phyloP scores from a whole-genome alignment of 192 early-diverging fungal genomes.

The Coemansia javaensis region DNA sequence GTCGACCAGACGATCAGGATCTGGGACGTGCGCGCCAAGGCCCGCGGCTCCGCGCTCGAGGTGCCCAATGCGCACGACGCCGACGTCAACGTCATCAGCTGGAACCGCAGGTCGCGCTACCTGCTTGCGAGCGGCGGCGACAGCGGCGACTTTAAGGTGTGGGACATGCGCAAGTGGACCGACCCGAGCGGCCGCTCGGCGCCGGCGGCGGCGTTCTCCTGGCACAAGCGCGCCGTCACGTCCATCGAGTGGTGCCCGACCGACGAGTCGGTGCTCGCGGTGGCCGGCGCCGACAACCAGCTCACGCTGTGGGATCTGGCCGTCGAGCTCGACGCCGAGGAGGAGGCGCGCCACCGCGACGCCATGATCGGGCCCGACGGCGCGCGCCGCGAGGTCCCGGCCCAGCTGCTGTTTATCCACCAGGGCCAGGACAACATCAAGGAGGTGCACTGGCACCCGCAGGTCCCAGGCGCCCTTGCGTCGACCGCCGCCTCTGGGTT shows the following conservation, averaged over 20 bases:
- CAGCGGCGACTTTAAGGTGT: conserved; percentile 89
- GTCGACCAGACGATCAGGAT: conserved; percentile 90
- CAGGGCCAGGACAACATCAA: conserved; percentile 93
- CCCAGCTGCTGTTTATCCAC: conserved; percentile 91
- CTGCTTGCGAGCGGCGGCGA: conserved; percentile 91
- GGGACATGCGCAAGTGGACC: conserved; percentile 78
- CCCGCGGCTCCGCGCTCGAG: conserved; percentile 62
- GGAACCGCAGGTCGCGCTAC: conserved; percentile 83
- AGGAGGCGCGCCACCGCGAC: conserved; percentile 59
- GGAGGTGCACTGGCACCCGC: conserved; percentile 95
- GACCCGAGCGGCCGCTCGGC: conserved; percentile 45
- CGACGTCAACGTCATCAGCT: conserved; percentile 96
- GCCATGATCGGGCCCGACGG: conserved; percentile 54
- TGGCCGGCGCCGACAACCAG: conserved; percentile 92
- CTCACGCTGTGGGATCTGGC: conserved; percentile 96
- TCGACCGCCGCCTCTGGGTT: conserved; percentile 85
- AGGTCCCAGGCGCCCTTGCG: conserved; percentile 85
- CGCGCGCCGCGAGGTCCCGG: conserved; percentile 74
- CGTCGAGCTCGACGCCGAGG: conserved; percentile 93
- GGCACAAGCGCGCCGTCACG: conserved; percentile 89
- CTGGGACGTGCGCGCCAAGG: conserved; percentile 87
- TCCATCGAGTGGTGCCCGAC: conserved; percentile 96
- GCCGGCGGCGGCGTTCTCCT: conserved; percentile 89
- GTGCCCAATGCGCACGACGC: conserved; percentile 72
- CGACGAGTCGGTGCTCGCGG: conserved; percentile 87